Evolutionary conservation across 345 rosid species (phyloP).

Genomic region (Citrus cavaleriei): DNA sequence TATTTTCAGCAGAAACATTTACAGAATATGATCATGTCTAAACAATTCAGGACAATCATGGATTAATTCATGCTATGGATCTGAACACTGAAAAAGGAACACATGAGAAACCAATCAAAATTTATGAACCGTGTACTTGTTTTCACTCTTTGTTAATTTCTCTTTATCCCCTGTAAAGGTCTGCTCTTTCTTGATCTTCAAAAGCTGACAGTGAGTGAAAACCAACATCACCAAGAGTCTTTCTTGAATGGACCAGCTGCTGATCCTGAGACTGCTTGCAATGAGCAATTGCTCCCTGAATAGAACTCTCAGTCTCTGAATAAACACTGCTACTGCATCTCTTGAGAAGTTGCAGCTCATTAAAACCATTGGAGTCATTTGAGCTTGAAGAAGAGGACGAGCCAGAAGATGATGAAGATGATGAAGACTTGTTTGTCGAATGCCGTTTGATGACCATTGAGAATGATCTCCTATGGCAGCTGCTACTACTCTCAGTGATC

Average conservation of each 20-base stretch:
- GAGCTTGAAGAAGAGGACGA: conserved; percentile 38
- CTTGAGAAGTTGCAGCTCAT: conserved; percentile 42
- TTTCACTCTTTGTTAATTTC: background rate
- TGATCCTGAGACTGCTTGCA: conserved; percentile 82
- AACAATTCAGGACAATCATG: conserved; percentile 3
- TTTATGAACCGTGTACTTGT: background rate
- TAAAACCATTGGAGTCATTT: conserved; percentile 38
- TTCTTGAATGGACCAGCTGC: conserved; percentile 43
- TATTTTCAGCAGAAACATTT: conserved; percentile 1
- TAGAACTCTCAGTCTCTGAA: conserved; percentile 65
- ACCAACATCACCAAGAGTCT: conserved; percentile 39
- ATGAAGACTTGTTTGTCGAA: conserved; percentile 38
- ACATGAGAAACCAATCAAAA: conserved; percentile 15
- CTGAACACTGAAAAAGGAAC: conserved; percentile 10
- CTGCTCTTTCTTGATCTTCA: conserved; percentile 56
- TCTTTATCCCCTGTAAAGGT: conserved; percentile 53
- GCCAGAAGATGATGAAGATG: conserved; percentile 34
- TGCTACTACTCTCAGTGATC: conserved; percentile 11
- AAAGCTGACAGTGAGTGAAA: conserved; percentile 46
- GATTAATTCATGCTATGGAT: background rate
- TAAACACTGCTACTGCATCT: conserved; percentile 52
- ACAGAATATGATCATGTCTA: conserved; percentile 10
- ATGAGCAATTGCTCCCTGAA: conserved; percentile 90
- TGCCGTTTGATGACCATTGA: conserved; percentile 58
- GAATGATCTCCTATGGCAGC: conserved; percentile 73